These are phyloP conservation scores for Nidula niveotomentosa DNA, from an alignment of 1,284 basidiomycete genomes.

Conservation along the genomic window DNA sequence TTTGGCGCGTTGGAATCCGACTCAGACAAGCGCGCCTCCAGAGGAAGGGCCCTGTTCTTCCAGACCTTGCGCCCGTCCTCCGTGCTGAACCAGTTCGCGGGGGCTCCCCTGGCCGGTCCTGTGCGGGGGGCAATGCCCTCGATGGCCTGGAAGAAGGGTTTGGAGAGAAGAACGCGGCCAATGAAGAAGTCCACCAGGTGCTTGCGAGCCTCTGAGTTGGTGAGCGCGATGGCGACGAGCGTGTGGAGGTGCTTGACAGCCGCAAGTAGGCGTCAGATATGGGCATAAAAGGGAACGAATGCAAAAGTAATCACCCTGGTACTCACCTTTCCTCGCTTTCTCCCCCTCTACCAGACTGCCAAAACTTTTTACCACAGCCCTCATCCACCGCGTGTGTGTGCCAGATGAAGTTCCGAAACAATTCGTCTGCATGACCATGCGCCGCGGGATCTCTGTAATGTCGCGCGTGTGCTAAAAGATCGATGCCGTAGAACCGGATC, in stretches of 20 bases:
- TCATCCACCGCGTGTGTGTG: background rate
- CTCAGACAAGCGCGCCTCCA: conserved; percentile 47
- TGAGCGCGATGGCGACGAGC: conserved; percentile 79
- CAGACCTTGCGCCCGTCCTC: conserved; percentile 46
- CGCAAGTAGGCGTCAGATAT: conserved; percentile 17
- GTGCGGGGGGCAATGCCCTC: conserved; percentile 63
- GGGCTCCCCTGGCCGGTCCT: conserved; percentile 78
- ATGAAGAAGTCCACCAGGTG: conserved; percentile 82
- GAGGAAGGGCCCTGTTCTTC: conserved; percentile 43
- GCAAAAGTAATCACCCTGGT: conserved; percentile 25
- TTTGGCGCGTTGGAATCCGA: background rate
- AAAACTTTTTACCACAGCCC: conserved; percentile 40
- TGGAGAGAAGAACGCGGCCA: conserved; percentile 89
- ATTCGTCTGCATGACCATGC: conserved; percentile 72
- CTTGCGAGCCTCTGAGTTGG: conserved; percentile 92
- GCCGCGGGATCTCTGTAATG: conserved; percentile 71
- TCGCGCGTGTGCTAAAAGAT: conserved; percentile 67
- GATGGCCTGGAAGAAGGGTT: conserved; percentile 76
- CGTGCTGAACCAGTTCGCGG: conserved; percentile 57
- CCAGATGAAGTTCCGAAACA: background rate
- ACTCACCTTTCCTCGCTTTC: conserved; percentile 58
- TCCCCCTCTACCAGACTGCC: conserved; percentile 25
- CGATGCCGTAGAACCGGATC: no score
- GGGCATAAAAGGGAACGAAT: background rate
- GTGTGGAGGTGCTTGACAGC: conserved; percentile 87